Base-by-base conservation (phyloP, 1,284 basidiomycete genomes). In the Ustilago nuda region DNA sequence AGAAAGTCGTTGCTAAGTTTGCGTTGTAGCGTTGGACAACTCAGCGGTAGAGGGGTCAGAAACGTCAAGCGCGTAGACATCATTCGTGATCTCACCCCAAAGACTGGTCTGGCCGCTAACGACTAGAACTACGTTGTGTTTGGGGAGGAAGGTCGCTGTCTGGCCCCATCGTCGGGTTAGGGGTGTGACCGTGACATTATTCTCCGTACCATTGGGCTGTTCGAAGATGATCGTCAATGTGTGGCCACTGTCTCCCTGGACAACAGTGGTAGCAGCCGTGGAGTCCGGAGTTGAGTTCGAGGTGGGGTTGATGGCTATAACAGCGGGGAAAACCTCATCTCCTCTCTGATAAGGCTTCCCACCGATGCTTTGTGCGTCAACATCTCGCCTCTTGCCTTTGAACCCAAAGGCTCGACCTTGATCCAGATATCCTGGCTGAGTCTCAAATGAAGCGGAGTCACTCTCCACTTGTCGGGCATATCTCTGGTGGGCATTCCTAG, bases 31-130 rank as follows among this genome's bases (percentile, higher is more conserved):
- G 55, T 56, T 74, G 53, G 74, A 73, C 60, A 66, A 2, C 19
- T 30, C 56, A 27, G 39, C 56, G 36, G 52, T 23, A 7, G 57
- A 78, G 45, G 63, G 61, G 13, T 60, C 64, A 37, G 48, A 55
- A 45, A 84, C 61, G 56, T 82, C 70, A 66, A 84, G 79, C 1
- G 68, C 51, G 27, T 80, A 77, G 50, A 82, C 80, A 30, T 81
- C 66, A 56, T 78, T 70, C 4, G 82, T 82, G 19, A 82, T 67
- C n/a, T 48, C 70, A 1, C 66, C 63, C 19, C 56, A 30, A 35
- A 62, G 36, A 37, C 64, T 72, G 46, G 84, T 73, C 46, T 85
- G 84, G 2, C 83, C 84, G 15, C 83, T 83, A 9, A 85, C 69
- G 30, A 85, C 60, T 27, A 84, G 62, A 30, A 85, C 61, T 1